These are phyloP conservation scores for Candida sanyiensis DNA, from an alignment of 805 yeast genomes.

Conservation along the genomic window DNA sequence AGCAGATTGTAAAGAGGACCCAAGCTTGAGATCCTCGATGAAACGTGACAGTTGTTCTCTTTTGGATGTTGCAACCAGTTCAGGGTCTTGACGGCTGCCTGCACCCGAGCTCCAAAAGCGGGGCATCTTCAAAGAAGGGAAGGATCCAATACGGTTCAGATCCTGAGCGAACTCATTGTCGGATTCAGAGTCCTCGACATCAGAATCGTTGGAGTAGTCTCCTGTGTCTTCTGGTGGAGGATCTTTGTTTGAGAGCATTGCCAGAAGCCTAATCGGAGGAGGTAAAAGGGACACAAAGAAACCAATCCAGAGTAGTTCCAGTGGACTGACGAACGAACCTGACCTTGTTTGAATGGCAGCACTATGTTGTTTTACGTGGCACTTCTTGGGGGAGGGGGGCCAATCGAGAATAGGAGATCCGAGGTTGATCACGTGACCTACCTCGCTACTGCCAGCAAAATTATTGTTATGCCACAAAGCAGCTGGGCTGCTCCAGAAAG, in stretches of 20 bases:
- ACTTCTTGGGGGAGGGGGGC: too few relatives aligned
- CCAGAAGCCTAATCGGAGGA: not conserved
- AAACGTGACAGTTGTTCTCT: constrained; percentile 29
- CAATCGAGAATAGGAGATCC: too few relatives aligned
- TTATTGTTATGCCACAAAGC: too few relatives aligned
- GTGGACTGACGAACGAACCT: too few relatives aligned
- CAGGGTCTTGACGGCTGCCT: too few relatives aligned
- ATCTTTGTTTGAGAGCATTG: not conserved
- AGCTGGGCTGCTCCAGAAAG: too few relatives aligned
- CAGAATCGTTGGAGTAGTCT: constrained; percentile 10
- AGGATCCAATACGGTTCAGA: constrained; percentile 47
- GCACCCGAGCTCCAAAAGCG: constrained; percentile 17
- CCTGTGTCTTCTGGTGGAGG: not conserved
- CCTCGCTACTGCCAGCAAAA: too few relatives aligned
- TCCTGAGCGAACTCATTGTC: constrained; percentile 36
- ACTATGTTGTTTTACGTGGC: too few relatives aligned
- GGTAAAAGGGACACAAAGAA: not conserved
- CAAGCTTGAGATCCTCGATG: constrained; percentile 35
- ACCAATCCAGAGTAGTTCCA: too few relatives aligned
- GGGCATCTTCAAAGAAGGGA: constrained; percentile 19
- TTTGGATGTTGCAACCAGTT: too few relatives aligned
- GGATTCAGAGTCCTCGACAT: constrained; percentile 10
- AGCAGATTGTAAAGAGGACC: constrained; percentile 46
- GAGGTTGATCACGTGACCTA: too few relatives aligned
- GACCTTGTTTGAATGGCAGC: too few relatives aligned